A percentile compares a stretch with the other conserved stretches of the same genome.
Conservation (phyloP, 768 basidiomycete genomes). For the Suillus sp. region DNA sequence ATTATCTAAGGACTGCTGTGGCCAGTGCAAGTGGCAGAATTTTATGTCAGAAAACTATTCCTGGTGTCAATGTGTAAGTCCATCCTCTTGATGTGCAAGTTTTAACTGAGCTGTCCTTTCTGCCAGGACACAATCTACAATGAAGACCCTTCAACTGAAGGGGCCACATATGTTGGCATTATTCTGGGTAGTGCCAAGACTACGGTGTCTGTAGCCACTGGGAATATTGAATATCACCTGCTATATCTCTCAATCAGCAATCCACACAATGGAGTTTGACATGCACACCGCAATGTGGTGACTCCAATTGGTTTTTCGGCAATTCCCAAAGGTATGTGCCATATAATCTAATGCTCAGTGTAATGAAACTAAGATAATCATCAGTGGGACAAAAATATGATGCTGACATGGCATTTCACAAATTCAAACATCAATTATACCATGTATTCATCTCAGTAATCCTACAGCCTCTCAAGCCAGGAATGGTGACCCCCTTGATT, state of each 20-base stretch:
- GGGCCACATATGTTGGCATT: constrained; percentile 21
- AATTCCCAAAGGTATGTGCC: constrained; percentile 21
- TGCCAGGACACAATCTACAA: neutral
- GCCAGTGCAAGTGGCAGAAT: constrained; percentile 31
- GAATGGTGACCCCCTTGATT: constrained; percentile 32
- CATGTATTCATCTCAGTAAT: constrained; percentile 33
- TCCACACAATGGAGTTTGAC: constrained; percentile 19
- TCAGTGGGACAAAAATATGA: constrained; percentile 17
- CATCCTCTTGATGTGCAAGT: neutral
- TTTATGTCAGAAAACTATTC: constrained; percentile 45
- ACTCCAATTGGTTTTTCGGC: constrained; percentile 18
- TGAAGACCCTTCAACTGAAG: constrained; percentile 19
- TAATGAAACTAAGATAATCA: neutral
- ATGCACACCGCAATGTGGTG: constrained; percentile 15
- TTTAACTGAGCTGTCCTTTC: neutral
- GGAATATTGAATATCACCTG: constrained; percentile 26
- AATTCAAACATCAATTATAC: constrained; percentile 33
- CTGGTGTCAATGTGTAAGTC: constrained; percentile 38
- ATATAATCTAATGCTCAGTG: too few relatives aligned
- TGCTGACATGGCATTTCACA: constrained; percentile 22
- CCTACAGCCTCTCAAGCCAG: constrained; percentile 24
- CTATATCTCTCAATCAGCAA: constrained; percentile 24
- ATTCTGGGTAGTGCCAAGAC: constrained; percentile 30
- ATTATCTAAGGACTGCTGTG: constrained; percentile 24
- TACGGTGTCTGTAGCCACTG: constrained; percentile 27